These are phyloP conservation scores for Bryoglossum gracile DNA, from an alignment of 495 filamentous ascomycete species.

Conservation along the genomic window DNA sequence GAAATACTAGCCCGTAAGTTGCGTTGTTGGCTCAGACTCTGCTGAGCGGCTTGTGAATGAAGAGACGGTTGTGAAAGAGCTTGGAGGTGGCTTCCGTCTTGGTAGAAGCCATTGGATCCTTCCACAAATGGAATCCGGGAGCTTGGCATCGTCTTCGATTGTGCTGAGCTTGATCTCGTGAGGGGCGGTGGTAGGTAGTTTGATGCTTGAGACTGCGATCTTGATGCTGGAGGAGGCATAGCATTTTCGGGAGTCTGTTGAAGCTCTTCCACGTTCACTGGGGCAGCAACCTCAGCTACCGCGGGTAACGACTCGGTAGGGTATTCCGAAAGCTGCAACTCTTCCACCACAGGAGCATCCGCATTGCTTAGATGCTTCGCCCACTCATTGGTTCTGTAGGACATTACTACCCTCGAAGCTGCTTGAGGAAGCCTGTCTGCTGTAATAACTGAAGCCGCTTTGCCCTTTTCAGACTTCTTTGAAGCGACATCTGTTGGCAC, in stretches of 20 bases:
- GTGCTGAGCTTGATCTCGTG: slow-evolving; percentile 23
- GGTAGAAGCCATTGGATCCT: background rate
- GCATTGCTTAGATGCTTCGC: slow-evolving; percentile 80
- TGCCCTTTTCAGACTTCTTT: background rate
- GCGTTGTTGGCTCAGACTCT: slow-evolving; percentile 14
- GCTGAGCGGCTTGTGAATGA: slow-evolving; percentile 15
- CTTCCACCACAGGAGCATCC: slow-evolving; percentile 66
- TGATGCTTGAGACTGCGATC: slow-evolving; percentile 15
- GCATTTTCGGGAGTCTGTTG: slow-evolving; percentile 59
- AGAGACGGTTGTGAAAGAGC: slow-evolving; percentile 19
- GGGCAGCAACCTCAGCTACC: slow-evolving; percentile 47
- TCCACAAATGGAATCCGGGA: too few species aligned
- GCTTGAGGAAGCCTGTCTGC: slow-evolving; percentile 42
- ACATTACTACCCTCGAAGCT: slow-evolving; percentile 66
- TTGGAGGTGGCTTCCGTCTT: background rate
- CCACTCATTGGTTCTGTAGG: slow-evolving; percentile 94
- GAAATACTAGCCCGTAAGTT: slow-evolving; percentile 37
- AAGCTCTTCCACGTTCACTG: slow-evolving; percentile 57
- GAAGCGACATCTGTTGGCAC: background rate
- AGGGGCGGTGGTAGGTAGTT: background rate
- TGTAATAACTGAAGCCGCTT: slow-evolving; percentile 33
- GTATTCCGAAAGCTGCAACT: slow-evolving; percentile 40
- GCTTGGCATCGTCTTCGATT: slow-evolving; percentile 10
- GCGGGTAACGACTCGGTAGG: slow-evolving; percentile 24
- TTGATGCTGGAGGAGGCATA: slow-evolving; percentile 32